Evolutionary conservation across 2,329 filamentous ascomycete genomes (phyloP).

Genomic region (Trichoderma sp.): DNA sequence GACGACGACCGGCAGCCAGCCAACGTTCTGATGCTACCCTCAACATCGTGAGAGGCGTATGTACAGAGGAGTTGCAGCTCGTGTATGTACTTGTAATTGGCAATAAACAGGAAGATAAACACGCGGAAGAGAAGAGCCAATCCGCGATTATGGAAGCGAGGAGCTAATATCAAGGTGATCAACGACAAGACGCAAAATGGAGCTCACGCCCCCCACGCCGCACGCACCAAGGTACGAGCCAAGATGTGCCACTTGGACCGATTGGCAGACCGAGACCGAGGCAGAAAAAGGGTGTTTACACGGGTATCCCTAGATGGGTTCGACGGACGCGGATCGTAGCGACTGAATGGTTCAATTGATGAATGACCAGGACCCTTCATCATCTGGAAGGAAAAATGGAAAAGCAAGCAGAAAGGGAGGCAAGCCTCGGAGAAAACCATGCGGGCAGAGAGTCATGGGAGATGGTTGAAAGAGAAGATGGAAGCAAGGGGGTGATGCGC

Average conservation of each 20-base stretch:
- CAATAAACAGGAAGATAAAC: background rate
- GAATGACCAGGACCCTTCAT: background rate
- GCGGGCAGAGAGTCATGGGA: background rate
- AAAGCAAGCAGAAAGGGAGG: background rate
- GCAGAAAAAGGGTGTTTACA: background rate
- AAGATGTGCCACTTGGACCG: constrained; percentile 17
- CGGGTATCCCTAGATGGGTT: background rate
- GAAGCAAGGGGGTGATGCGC: constrained; percentile 8
- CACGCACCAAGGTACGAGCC: background rate
- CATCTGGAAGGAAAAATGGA: background rate
- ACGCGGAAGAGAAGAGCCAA: background rate
- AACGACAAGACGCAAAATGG: constrained; percentile 18
- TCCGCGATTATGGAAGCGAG: constrained; percentile 17
- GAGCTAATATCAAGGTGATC: constrained; percentile 3
- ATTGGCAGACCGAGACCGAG: constrained; percentile 18
- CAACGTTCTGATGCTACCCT: background rate
- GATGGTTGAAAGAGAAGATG: background rate
- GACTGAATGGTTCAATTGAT: background rate
- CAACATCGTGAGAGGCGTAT: background rate
- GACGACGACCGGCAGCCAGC: background rate
- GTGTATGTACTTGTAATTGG: background rate
- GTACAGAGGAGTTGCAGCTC: background rate
- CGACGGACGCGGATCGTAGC: constrained; percentile 7
- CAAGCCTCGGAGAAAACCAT: background rate
- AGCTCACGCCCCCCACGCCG: constrained; percentile 3